These are phyloP conservation scores for Xylaria flabelliformis DNA, from an alignment of 495 filamentous ascomycete genomes.

Conservation along the genomic window DNA sequence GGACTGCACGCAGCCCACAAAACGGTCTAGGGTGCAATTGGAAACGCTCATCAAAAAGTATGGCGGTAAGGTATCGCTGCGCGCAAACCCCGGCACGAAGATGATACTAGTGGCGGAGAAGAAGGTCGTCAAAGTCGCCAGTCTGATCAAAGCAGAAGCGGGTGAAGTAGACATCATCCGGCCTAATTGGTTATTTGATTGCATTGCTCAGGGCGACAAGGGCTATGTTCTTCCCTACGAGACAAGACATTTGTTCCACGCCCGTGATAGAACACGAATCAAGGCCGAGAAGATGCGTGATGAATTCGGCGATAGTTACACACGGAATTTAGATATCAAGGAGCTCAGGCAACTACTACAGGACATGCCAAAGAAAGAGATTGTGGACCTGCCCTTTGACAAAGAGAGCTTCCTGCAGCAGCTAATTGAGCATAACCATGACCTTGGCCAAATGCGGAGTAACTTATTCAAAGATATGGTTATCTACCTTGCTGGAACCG, in stretches of 20 bases:
- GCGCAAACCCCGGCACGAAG: slow-evolving; percentile 62
- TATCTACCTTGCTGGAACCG: slow-evolving; percentile 58
- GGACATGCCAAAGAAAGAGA: slow-evolving; percentile 48
- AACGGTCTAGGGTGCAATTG: slow-evolving; percentile 79
- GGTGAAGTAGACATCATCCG: slow-evolving; percentile 73
- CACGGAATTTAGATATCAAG: slow-evolving; percentile 67
- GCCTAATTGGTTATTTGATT: slow-evolving; percentile 87
- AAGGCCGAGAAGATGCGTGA: slow-evolving; percentile 65
- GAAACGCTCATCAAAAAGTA: slow-evolving; percentile 86
- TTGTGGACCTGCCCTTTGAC: slow-evolving; percentile 37
- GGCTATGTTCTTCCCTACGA: slow-evolving; percentile 73
- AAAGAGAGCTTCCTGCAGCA: slow-evolving; percentile 55
- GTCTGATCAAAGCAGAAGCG: slow-evolving; percentile 72
- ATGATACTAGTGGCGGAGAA: slow-evolving; percentile 82
- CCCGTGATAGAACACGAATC: slow-evolving; percentile 40
- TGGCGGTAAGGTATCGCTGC: slow-evolving; percentile 84
- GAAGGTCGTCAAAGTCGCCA: slow-evolving; percentile 84
- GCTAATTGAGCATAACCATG: slow-evolving; percentile 62
- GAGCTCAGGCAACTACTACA: slow-evolving; percentile 68
- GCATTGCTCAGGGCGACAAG: slow-evolving; percentile 66
- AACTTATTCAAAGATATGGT: slow-evolving; percentile 71
- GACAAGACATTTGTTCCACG: slow-evolving; percentile 62
- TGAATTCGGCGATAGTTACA: slow-evolving; percentile 82
- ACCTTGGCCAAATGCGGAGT: slow-evolving; percentile 57
- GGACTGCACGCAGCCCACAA: slow-evolving; percentile 53